Evolutionary conservation across 305 asterid genomes (phyloP).

Genomic region (Solanum hybrid): DNA sequence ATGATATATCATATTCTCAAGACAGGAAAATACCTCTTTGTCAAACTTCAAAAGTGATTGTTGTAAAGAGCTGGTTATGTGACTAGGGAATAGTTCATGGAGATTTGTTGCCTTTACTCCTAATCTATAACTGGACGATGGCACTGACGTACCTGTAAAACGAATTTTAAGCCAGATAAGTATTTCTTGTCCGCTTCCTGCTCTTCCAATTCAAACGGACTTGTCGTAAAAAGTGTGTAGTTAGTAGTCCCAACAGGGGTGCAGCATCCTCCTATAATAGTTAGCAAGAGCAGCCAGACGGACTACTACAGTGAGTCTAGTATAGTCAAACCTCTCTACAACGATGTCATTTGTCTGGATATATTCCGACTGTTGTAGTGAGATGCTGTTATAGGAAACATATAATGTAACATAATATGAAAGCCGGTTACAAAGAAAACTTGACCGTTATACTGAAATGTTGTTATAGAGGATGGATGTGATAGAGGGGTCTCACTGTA

Average conservation of each 20-base stretch:
- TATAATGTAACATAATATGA: neutral
- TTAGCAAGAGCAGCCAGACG: neutral
- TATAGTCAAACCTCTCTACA: neutral
- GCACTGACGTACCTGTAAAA: slow-evolving; percentile 51
- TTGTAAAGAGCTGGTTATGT: slow-evolving; percentile 69
- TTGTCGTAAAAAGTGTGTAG: neutral
- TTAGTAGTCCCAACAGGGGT: neutral
- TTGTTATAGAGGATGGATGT: neutral
- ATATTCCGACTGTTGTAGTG: neutral
- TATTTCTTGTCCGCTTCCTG: neutral
- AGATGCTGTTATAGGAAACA: neutral
- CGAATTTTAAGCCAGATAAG: slow-evolving; percentile 12
- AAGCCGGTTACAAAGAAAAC: neutral
- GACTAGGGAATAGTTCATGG: slow-evolving; percentile 62
- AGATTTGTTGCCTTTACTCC: slow-evolving; percentile 87
- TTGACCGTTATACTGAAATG: neutral
- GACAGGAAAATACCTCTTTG: slow-evolving; percentile 47
- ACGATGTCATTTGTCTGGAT: neutral
- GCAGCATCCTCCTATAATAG: neutral
- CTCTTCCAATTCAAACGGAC: neutral
- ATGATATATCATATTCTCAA: neutral
- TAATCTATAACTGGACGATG: slow-evolving; percentile 81
- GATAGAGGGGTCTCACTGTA: neutral
- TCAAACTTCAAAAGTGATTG: slow-evolving; percentile 63
- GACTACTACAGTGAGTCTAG: neutral